Evolutionary conservation across 768 basidiomycete species (phyloP), one percentile per base, ranked within the genome.

Genomic region (Kwoniella dendrophila): DNA sequence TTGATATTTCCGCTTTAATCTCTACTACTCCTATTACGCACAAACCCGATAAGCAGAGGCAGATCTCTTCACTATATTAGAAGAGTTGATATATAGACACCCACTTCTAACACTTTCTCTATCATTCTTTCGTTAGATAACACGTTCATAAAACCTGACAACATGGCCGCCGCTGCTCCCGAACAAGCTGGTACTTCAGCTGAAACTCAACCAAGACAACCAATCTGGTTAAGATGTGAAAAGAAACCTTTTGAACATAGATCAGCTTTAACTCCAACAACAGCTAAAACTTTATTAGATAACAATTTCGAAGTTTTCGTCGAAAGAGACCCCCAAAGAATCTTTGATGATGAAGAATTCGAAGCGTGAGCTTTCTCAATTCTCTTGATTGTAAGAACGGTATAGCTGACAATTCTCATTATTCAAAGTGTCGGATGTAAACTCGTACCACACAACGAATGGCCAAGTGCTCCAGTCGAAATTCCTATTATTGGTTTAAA

Each of bases 191-290:
- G 75, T n/a, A 69, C 75, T 11, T 77, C 75, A 5, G 62, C 75
- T 58, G 74, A 75, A 48, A 69, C 69, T 36, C 68, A 71, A 33
- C 75, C 75, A 20, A 68, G 71, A 26, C 80, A 81, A 61, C 72
- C 79, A 14, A 84, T 99, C 71, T 99, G 95, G 95, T 85, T 99
- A 43, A 88, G 96, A 69, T 96, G 93, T 82, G 96, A 99, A 83
- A 96, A 88, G 78, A 99, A 98, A 80, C 85, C 87, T 66, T 93
- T 94, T 67, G 96, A 99, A 80, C 86, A 86, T 58, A 90, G 96
- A 48, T 87, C 93, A 29, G 94, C 94, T 7, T 83, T 98, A 66
- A 95, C 93, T 11, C 96, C 96, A 2, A 88, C 89, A 24, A 94
- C 90, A 0, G 87, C 94, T 69, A 91, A 90, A 80, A 85, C 83